Base-by-base conservation (phyloP, 345 rosid species). In the Streptanthus diversifolius region DNA sequence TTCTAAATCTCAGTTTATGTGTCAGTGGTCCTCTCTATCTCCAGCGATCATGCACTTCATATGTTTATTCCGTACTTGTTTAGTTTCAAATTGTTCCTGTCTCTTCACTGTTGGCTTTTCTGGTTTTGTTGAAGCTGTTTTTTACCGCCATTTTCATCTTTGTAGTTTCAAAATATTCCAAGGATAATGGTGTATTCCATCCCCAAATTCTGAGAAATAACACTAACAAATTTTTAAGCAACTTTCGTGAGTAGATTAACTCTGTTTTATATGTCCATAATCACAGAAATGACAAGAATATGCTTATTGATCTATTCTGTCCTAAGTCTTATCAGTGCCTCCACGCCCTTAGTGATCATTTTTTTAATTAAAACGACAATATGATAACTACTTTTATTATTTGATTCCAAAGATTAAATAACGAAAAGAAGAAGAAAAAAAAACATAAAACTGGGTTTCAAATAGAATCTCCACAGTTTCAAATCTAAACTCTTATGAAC, bases 21-120 rank as follows among this genome's bases (percentile, higher is more conserved):
- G 71, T 76, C 75, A 70, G 79, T 69, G 79, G 75, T 76, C 79
- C 75, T 62, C 60, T 60, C 59, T 4, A 43, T 17, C 60, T 69
- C 71, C 66, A 63, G 43, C 75, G 65, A 62, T 44, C 15, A 66
- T 47, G 52, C 21, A 47, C 48, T 44, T 55, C 73, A 12, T 73
- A 0, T 33, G 0, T 54, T 15, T 10, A 18, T 10, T 60, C 56
- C 73, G 56, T 75, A 60, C 79, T 30, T 41, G 32, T 33, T 68
- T 13, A 1, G 3, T 52, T 75, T 68, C 66, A 75, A 41, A 60
- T 14, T 57, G 35, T 57, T 74, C 36, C 0, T 21, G 73, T 49
- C 64, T 61, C 44, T 68, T 69, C 70, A 43, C 58, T 27, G 13
- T 63, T 55, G 59, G 53, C 52, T 15, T 70, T 76, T 70, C 70